Percentiles rank a stretch among this genome's conserved stretches.
phyloP scores from a whole-genome alignment of 2,329 filamentous ascomycete species.

The Atkinsonella texensis region DNA sequence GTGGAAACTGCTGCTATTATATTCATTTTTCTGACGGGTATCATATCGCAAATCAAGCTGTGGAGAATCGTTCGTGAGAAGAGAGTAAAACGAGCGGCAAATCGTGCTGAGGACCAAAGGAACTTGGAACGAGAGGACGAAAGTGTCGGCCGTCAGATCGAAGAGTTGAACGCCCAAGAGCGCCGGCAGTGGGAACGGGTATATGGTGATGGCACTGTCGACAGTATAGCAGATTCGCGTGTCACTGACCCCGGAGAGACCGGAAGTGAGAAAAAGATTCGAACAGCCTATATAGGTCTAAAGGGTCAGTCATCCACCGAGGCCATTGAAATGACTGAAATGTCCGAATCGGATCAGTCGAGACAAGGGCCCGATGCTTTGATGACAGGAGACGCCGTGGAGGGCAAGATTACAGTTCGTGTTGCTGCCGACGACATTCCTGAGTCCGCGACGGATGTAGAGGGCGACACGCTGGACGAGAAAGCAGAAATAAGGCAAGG shows the following conservation, averaged over 20 bases:
- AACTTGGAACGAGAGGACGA: slow-evolving; percentile 55
- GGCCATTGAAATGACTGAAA: slow-evolving; percentile 45
- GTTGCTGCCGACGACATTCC: slow-evolving; percentile 37
- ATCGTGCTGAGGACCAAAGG: slow-evolving; percentile 35
- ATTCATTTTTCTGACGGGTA: slow-evolving; percentile 60
- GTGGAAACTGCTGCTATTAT: slow-evolving; percentile 74
- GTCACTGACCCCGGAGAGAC: slow-evolving; percentile 41
- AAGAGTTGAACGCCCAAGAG: slow-evolving; percentile 49
- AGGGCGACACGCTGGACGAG: slow-evolving; percentile 18
- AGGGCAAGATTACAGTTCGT: slow-evolving; percentile 39
- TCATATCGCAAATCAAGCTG: slow-evolving; percentile 74
- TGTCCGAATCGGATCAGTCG: slow-evolving; percentile 22
- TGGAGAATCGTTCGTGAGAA: slow-evolving; percentile 69
- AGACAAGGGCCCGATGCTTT: slow-evolving; percentile 24
- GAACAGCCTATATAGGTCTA: slow-evolving; percentile 22
- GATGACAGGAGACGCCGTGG: slow-evolving; percentile 28
- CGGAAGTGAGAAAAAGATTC: slow-evolving; percentile 32
- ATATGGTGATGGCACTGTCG: slow-evolving; percentile 50
- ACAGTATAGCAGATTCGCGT: slow-evolving; percentile 23
- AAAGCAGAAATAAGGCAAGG: slow-evolving; percentile 15
- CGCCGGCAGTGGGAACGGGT: slow-evolving; percentile 62
- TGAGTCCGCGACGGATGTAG: slow-evolving; percentile 13
- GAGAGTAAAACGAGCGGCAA: slow-evolving; percentile 39
- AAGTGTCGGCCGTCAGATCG: slow-evolving; percentile 54
- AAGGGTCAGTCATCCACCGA: slow-evolving; percentile 26